Conservation (phyloP, 2,329 filamentous ascomycete genomes). For the Clonostachys chloroleuca region DNA sequence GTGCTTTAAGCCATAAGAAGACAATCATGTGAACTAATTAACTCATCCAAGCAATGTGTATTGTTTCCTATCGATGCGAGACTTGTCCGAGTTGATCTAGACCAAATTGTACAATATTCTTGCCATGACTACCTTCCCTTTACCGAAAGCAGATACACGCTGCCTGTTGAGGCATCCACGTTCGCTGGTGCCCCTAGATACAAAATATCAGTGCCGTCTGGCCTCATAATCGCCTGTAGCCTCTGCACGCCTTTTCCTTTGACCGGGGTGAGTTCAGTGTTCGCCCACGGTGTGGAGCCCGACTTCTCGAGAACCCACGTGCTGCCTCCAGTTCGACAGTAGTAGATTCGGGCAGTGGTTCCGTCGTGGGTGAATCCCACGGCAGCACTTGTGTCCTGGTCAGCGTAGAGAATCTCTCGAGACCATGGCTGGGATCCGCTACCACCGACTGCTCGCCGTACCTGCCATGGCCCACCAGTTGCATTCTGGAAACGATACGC, state of each 20-base stretch:
- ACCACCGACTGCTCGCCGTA: conserved; percentile 7
- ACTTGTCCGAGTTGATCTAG: too few relatives aligned
- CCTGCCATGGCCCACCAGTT: conserved; percentile 7
- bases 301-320: conserved; percentile 10
- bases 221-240: conserved; percentile 8
- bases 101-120: too few relatives aligned
- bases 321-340: conserved; percentile 8
- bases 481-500: conserved; percentile 11
- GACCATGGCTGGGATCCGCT: conserved; percentile 8
- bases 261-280: conserved; percentile 5
- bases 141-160: conserved; percentile 4
- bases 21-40: too few relatives aligned
- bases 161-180: conserved; percentile 8
- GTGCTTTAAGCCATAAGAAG: too few relatives aligned
- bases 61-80: too few relatives aligned
- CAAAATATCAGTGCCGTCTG: conserved; percentile 9
- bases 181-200: conserved; percentile 9
- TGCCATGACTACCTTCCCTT: too few relatives aligned
- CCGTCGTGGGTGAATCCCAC: conserved; percentile 10
- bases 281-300: conserved; percentile 6
- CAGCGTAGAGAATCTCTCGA: conserved; percentile 8
- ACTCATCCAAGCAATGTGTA: too few relatives aligned
- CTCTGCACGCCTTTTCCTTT: conserved; percentile 7
- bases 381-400: conserved; percentile 8
- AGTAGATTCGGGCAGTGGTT: conserved; percentile 9